Evolutionary conservation across 441 rosid species (phyloP).

Genomic region (Erysimum pusillum): DNA sequence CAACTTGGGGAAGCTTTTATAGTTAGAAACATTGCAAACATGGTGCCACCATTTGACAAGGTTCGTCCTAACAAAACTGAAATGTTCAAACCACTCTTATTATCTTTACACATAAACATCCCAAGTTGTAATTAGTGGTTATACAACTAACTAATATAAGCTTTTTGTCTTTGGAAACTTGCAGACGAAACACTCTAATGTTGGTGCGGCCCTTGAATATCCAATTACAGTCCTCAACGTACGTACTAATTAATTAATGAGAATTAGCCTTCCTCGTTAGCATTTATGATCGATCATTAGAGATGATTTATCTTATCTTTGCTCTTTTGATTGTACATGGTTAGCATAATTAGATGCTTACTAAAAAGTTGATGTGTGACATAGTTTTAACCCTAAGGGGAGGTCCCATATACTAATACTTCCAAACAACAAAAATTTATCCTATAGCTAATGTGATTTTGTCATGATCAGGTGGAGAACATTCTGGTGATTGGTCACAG

Average conservation of each 20-base stretch:
- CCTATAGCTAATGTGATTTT: background rate
- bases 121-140: slow-evolving; percentile 5
- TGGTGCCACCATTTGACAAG: slow-evolving; percentile 65
- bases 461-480: slow-evolving; percentile 49
- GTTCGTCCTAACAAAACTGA: slow-evolving; percentile 41
- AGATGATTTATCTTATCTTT: background rate
- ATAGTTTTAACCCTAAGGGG: slow-evolving; percentile 18
- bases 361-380: slow-evolving; percentile 24
- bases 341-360: slow-evolving; percentile 6
- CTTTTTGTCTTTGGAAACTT: slow-evolving; percentile 22
- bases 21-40: slow-evolving; percentile 67
- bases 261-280: background rate
- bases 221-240: slow-evolving; percentile 56
- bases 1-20: slow-evolving; percentile 68
- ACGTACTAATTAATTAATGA: background rate
- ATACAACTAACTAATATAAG: slow-evolving; percentile 5
- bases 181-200: slow-evolving; percentile 60
- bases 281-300: background rate
- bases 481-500: slow-evolving; percentile 55
- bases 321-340: background rate
- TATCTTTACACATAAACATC: background rate
- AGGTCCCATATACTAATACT: background rate
- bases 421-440: background rate
- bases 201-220: slow-evolving; percentile 75
- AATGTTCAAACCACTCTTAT: background rate